Base-by-base conservation (phyloP, 2,329 filamentous ascomycete species). In the Calonectria montana region DNA sequence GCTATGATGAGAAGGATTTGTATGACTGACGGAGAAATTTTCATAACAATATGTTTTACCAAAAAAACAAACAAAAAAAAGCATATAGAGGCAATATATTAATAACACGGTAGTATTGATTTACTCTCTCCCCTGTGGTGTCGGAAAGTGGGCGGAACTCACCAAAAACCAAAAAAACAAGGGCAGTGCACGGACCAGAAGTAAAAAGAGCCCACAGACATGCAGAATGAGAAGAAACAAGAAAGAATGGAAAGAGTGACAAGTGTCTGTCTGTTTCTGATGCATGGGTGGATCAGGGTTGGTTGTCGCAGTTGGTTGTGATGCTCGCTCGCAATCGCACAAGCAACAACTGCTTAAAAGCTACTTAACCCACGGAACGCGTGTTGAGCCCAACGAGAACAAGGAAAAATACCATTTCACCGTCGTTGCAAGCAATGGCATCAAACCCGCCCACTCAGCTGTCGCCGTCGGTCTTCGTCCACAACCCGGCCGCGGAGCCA, bases 391-490 rank as follows among this genome's bases (percentile, higher is more conserved):
- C 21, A 47, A 23, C 21, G 12, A 9, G 8, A 8, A 43, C 10
- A 47, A 47, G 9, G 13, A 23, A 47, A 47, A 47, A 23, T 47
- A 23, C n/a, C n/a, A 9, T 23, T 4, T 47, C 23, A 23, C 13
- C 23, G 5, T 47, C 21, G n/a, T 35, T 35, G 31, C 23, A 21
- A 25, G 25, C 18, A 13, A 62, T 62, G 57, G 57, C 37, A 18
- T 3, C 37, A 21, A 41, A 43, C 9, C 12, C 57, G 6, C 37
- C 37, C n/a, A 16, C 27, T 27, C 55, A 63, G 45, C 65, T 68
- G 23, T 53, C 65, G 7, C 43, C 65, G n/a, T 68, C 65, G 18
- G 65, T 62, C 2, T 62, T 50, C 35, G 43, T 68, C 18, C n/a
- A 63, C 35, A 43, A 16, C 23, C 55, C 55, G 43, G 25, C 8